Evolutionary conservation across 1,284 basidiomycete species (phyloP).

Genomic region (Ceratobasidium sp.): DNA sequence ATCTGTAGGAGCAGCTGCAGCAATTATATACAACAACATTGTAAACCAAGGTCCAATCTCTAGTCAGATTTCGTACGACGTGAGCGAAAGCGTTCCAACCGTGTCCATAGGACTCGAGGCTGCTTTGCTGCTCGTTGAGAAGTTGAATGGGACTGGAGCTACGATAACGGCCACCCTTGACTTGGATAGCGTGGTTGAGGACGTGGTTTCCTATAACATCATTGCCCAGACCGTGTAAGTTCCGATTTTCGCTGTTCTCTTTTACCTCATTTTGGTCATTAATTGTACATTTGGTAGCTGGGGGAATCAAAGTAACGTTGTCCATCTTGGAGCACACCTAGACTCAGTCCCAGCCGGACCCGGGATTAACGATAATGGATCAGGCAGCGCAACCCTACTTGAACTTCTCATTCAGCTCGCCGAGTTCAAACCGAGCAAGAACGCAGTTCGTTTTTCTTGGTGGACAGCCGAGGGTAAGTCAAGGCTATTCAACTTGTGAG

Average conservation of each 20-base stretch:
- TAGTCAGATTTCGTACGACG: not conserved
- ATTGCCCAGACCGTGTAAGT: constrained; percentile 8
- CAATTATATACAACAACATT: not conserved
- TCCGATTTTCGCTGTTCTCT: not conserved
- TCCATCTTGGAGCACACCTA: constrained; percentile 30
- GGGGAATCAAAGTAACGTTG: constrained; percentile 30
- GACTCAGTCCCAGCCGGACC: constrained; percentile 39
- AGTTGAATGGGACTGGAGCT: not conserved
- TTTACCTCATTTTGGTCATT: not conserved
- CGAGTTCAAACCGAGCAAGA: not conserved
- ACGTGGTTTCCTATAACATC: not conserved
- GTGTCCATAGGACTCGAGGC: not conserved
- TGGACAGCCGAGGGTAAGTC: not conserved
- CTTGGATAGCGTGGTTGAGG: not conserved
- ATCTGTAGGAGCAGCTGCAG: not conserved
- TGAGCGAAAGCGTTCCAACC: not conserved
- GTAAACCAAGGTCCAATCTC: not conserved
- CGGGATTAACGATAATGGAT: constrained; percentile 40
- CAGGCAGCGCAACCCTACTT: not conserved
- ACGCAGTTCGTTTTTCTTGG: not conserved
- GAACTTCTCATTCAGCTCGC: not conserved
- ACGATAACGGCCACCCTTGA: not conserved
- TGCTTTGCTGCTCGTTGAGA: not conserved
- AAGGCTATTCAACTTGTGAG: not conserved
- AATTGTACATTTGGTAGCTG: not conserved